Evolutionary conservation across 768 basidiomycete species (phyloP), one percentile per base, ranked within the genome.

Genomic region (Leucocoprinus leucothites): DNA sequence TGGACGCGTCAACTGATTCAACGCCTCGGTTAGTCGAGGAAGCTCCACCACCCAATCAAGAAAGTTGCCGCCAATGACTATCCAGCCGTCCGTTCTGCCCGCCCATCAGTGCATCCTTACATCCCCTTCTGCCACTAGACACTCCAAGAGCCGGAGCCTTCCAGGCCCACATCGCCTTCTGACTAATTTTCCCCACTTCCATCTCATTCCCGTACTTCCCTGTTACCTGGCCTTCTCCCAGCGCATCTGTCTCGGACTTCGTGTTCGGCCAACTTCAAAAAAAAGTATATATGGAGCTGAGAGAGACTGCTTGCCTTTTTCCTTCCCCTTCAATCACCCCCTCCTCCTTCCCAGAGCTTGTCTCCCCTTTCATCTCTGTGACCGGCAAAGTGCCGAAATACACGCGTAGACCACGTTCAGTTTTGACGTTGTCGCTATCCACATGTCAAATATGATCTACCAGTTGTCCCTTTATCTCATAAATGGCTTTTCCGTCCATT

Each of bases 401-500:
- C n/a, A n/a, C n/a, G n/a, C n/a, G n/a, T n/a, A n/a, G n/a, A 31
- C 18, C 16, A 4, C 40, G 13, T 6, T 1, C 24, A 6, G 11
- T 26, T 16, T 7, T 28, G 1, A 11, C 4, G 45, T 4, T 16
- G 11, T 48, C 9, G 2, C 28, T 9, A 16, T 35, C 48, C 16
- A 13, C 9, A 36, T 55, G 25, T 48, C 53, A 16, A 48, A 45
- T n/a, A 21, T 55, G 36, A 31, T 48, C 16, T 28, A 41, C 16
- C 53, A 38, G 40, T 34, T 48, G 18, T 18, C 9, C 38, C 11
- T 34, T 45, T 36, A 42, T 38, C 57, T 69, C 43, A 50, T 64
- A 49, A 70, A 71, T 14, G 73, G 67, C 7, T 45, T 62, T 21
- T 67, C 70, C 7, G 71, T 73, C 9, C 71, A 75, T 47, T 44